Percentiles rank a stretch among this genome's conserved stretches.
Evolutionary conservation across 345 rosid species (phyloP).

Genomic region (Brassica carinata): DNA sequence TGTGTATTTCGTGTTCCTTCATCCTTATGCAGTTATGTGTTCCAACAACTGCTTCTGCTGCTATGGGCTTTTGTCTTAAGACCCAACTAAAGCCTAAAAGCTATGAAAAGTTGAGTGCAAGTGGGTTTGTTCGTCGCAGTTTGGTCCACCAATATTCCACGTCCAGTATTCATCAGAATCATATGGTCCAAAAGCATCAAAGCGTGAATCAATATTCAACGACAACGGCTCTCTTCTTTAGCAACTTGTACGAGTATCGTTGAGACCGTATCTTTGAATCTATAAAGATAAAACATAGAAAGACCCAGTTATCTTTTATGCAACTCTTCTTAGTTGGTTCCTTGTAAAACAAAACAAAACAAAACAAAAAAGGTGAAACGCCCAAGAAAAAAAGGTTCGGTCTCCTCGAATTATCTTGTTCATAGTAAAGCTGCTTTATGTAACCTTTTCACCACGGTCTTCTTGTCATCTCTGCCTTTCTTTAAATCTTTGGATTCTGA

Average conservation of each 20-base stretch:
- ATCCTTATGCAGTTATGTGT: too few relatives aligned
- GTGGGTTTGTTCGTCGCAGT: constrained; percentile 3
- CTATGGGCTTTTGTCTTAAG: background rate
- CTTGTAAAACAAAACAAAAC: background rate
- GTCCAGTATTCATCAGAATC: constrained; percentile 19
- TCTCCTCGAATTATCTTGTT: constrained; percentile 20
- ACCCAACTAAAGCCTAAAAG: background rate
- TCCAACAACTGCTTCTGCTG: too few relatives aligned
- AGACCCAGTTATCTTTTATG: background rate
- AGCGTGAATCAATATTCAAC: constrained; percentile 19
- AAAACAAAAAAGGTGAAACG: background rate
- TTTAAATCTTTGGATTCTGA: constrained; percentile 20
- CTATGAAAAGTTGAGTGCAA: constrained; percentile 27
- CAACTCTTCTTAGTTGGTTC: constrained; percentile 6
- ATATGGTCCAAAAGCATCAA: constrained; percentile 38
- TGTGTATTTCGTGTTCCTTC: too few relatives aligned
- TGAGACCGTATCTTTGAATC: constrained; percentile 32
- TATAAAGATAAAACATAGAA: background rate
- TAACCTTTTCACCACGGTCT: constrained; percentile 25
- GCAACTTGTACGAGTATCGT: constrained; percentile 33
- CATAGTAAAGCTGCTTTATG: constrained; percentile 9
- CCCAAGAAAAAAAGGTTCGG: constrained; percentile 30
- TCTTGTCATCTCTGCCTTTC: constrained; percentile 2
- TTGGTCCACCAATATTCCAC: constrained; percentile 28
- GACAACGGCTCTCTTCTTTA: constrained; percentile 9